Base-by-base conservation (phyloP, 1,139 yeast species). In the Pichia sp. region DNA sequence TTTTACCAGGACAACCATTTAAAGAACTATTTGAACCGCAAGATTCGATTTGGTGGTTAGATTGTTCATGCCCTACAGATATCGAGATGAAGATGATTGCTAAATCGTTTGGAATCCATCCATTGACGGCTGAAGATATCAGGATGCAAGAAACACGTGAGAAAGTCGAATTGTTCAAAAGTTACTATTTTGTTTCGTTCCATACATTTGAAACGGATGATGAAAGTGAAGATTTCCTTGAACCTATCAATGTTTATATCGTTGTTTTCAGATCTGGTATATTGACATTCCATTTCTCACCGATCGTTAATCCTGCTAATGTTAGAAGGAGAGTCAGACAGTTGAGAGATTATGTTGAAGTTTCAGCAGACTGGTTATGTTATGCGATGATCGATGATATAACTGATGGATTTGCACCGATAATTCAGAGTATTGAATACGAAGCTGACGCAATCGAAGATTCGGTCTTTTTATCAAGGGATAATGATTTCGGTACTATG, bases 401-500 rank as follows among this genome's bases (percentile, higher is more conserved):
- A 51, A 85, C 95, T 9, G 96, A 88, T 72, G 81, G 88, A 36
- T 88, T 86, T 62, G 95, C 94, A 14, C 96, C 96, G 1, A 83
- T 84, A 6, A 85, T 88, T 48, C 85, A 83, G 40, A 81, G 81
- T 2, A 79, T 88, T 47, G 96, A 88, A 61, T 77, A 80, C 49
- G 96, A 88, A 60, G 95, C 95, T 0, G 96, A 88, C 64, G 82
- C 85, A 5, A 85, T 88, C 49, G 96, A 88, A 61, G 96, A 86
- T 53, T 79, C 88, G 4, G 86, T 81, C 7, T 79, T 79, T 53
- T 66, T 76, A 49, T 72, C 79, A 1, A 64, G 81, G 38, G 78
- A 76, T 46, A 63, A 67, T 47, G 91, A 84, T 56, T 81, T 83
- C 52, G 72, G 84, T 43, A 64, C 66, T 34, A 83, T 86, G 86